Evolutionary conservation across 202 grass and related monocot genomes (phyloP).

Genomic region (Panicum virgatum): DNA sequence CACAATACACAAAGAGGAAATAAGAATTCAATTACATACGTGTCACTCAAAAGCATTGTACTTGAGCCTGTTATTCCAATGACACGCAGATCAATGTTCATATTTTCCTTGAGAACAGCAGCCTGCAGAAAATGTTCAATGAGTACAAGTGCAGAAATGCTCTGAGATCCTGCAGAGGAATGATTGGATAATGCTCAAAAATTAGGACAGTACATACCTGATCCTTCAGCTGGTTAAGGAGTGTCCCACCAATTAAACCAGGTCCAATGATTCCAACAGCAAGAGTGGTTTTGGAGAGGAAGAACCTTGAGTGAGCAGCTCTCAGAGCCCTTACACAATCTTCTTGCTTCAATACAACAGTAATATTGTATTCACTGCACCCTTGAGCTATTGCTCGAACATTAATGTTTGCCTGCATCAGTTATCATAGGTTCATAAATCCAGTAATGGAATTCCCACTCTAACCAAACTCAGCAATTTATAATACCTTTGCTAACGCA

Average conservation of each 20-base stretch:
- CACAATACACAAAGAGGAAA: slow-evolving; percentile 9
- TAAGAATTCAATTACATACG: slow-evolving; percentile 53
- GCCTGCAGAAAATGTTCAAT: slow-evolving; percentile 52
- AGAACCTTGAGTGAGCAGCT: slow-evolving; percentile 95
- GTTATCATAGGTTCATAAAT: slow-evolving; percentile 32
- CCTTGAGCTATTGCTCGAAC: slow-evolving; percentile 97
- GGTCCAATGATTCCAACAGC: slow-evolving; percentile 91
- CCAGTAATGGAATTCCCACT: slow-evolving; percentile 17
- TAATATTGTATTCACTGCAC: slow-evolving; percentile 99
- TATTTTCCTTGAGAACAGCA: slow-evolving; percentile 84
- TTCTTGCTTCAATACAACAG: slow-evolving; percentile 96
- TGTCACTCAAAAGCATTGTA: slow-evolving; percentile 83
- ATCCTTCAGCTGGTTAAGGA: slow-evolving; percentile 89
- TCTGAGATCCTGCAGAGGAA: slow-evolving; percentile 14
- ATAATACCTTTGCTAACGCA: slow-evolving; percentile 86
- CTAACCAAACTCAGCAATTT: slow-evolving; percentile 30
- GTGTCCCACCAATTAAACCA: slow-evolving; percentile 84
- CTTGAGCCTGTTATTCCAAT: slow-evolving; percentile 89
- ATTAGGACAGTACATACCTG: slow-evolving; percentile 63
- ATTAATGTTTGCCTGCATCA: slow-evolving; percentile 90
- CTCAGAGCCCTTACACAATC: slow-evolving; percentile 88
- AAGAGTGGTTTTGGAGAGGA: slow-evolving; percentile 85
- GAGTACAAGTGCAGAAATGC: slow-evolving; percentile 1
- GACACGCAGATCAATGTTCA: slow-evolving; percentile 96
- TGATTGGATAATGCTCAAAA: neutral